A percentile compares a stretch with the other conserved stretches of the same genome.
phyloP scores from a whole-genome alignment of 306 rosid genomes.

The Vachellia collinsii region DNA sequence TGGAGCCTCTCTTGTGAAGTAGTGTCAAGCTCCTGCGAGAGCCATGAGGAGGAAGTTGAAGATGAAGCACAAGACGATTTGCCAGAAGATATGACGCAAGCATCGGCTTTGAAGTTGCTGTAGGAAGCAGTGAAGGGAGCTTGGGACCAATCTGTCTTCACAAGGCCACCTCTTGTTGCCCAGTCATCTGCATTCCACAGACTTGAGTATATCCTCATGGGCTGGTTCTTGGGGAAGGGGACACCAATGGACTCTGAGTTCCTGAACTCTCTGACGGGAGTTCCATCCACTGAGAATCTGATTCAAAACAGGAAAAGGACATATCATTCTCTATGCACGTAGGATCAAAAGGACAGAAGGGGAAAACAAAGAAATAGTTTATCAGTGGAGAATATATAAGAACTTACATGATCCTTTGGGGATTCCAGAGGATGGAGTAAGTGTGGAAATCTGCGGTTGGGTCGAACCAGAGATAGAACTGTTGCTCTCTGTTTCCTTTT shows the following conservation, averaged over 20 bases:
- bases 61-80: constrained; percentile 46
- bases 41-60: constrained; percentile 1
- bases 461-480: constrained; percentile 77
- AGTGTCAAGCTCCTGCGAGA: neutral
- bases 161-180: constrained; percentile 83
- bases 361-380: neutral
- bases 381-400: neutral
- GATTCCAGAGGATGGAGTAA: constrained; percentile 74
- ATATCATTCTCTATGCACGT: neutral
- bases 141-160: constrained; percentile 67
- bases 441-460: constrained; percentile 71
- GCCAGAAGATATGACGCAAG: constrained; percentile 47
- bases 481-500: constrained; percentile 71
- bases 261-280: constrained; percentile 56
- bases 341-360: neutral
- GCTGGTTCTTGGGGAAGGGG: constrained; percentile 58
- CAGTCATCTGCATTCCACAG: constrained; percentile 59
- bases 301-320: neutral
- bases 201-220: constrained; percentile 60
- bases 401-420: constrained; percentile 57
- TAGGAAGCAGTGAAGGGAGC: constrained; percentile 71
- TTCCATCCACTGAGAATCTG: constrained; percentile 61
- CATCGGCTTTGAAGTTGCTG: constrained; percentile 60
- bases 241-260: constrained; percentile 61
- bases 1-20: neutral